Percentiles rank a stretch among this genome's conserved stretches.
Evolutionary conservation across 495 filamentous ascomycete genomes (phyloP).

Genomic region (Podospora anserina): DNA sequence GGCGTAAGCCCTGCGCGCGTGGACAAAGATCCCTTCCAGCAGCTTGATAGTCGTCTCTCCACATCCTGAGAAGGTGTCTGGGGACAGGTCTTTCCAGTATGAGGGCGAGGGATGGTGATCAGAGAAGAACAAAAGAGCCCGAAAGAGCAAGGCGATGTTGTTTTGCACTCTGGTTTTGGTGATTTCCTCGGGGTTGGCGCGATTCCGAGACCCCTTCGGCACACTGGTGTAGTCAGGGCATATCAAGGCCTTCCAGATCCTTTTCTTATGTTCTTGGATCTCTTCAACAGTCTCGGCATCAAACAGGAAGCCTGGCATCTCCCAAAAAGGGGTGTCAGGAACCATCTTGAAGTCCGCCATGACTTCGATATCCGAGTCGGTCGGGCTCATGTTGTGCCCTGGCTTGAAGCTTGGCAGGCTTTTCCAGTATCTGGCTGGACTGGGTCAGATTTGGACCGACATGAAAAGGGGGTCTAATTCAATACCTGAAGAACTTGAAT

Average conservation of each 20-base stretch:
- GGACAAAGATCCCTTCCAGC: neutral
- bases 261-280: neutral
- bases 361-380: neutral
- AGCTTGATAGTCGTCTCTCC: neutral
- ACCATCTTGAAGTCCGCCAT: neutral
- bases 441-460: too few relatives aligned
- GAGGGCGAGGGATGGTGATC: neutral
- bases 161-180: neutral
- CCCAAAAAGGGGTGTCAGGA: neutral
- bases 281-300: neutral
- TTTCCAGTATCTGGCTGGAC: too few relatives aligned
- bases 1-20: neutral
- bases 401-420: neutral
- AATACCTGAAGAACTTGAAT: too few relatives aligned
- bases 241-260: neutral
- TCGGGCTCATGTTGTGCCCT: neutral
- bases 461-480: too few relatives aligned
- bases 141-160: constrained; percentile 14
- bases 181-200: neutral
- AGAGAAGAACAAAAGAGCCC: constrained; percentile 9
- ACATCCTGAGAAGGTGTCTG: neutral
- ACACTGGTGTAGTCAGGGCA: neutral
- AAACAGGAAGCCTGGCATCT: neutral
- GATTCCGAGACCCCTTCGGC: neutral
- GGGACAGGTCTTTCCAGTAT: neutral